These are phyloP conservation scores for Yamadazyma scolyti DNA, from an alignment of 805 yeast species.

Conservation along the genomic window DNA sequence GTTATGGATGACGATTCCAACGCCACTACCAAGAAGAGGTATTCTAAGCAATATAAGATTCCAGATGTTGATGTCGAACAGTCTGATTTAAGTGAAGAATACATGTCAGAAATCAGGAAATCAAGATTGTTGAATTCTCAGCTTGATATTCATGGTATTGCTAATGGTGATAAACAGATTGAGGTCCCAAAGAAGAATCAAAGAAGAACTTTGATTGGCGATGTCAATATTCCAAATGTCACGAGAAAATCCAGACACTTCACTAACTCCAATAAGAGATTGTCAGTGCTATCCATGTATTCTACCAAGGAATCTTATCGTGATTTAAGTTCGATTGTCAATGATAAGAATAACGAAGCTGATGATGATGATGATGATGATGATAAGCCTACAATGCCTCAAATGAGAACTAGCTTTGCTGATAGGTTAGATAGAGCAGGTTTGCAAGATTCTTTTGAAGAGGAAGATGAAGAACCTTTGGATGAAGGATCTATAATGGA, in stretches of 20 bases:
- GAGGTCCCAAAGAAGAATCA: slow-evolving; percentile 19
- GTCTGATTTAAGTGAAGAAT: slow-evolving; percentile 39
- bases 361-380: too few relatives aligned
- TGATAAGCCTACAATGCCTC: slow-evolving; percentile 12
- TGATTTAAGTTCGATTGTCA: slow-evolving; percentile 45
- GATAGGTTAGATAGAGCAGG: slow-evolving; percentile 39
- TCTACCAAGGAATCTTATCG: slow-evolving; percentile 65
- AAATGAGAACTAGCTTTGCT: slow-evolving; percentile 40
- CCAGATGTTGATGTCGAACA: slow-evolving; percentile 35
- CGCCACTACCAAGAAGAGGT: slow-evolving; percentile 9
- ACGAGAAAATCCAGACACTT: slow-evolving; percentile 64
- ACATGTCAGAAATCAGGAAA: slow-evolving; percentile 42
- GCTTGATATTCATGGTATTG: slow-evolving; percentile 22
- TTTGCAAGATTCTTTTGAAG: slow-evolving; percentile 20
- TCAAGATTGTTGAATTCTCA: slow-evolving; percentile 43
- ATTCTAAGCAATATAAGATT: slow-evolving; percentile 22
- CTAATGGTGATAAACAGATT: slow-evolving; percentile 14
- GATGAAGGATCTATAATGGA: slow-evolving; percentile 39
- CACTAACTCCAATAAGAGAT: slow-evolving; percentile 59
- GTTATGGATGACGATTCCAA: slow-evolving; percentile 16
- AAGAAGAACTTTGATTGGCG: slow-evolving; percentile 48
- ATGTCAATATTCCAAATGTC: slow-evolving; percentile 66
- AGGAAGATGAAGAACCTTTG: slow-evolving; percentile 27
- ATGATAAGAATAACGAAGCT: slow-evolving; percentile 19
- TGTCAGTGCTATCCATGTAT: slow-evolving; percentile 68